Percentiles rank a stretch among this genome's conserved stretches.
Conservation (phyloP, 306 rosid genomes). For the Trifolium dubium region DNA sequence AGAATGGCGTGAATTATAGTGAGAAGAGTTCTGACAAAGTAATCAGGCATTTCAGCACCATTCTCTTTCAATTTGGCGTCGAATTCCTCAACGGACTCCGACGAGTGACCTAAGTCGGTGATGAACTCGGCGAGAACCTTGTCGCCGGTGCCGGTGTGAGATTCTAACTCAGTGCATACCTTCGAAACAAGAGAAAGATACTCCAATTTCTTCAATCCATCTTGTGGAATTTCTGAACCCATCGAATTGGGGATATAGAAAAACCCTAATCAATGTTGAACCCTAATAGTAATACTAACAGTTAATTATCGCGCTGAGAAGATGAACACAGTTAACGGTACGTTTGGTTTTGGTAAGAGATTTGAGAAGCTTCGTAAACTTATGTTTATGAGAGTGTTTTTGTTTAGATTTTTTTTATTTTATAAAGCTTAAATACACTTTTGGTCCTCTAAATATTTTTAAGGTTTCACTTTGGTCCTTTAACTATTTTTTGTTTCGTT, state of each 20-base stretch:
- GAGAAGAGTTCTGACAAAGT: constrained; percentile 66
- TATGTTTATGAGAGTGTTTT: no score
- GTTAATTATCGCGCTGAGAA: no score
- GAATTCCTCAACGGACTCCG: constrained; percentile 66
- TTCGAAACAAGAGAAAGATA: constrained; percentile 79
- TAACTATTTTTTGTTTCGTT: no score
- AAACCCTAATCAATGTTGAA: constrained; percentile 1
- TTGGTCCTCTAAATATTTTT: no score
- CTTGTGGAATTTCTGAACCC: constrained; percentile 37
- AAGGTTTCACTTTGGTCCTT: no score
- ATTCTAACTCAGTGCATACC: constrained; percentile 78
- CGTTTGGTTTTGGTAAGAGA: no score
- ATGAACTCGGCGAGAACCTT: constrained; percentile 79
- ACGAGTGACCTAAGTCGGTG: constrained; percentile 64
- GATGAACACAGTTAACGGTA: no score
- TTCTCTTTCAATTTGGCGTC: constrained; percentile 64
- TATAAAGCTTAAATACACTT: no score
- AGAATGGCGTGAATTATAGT: constrained; percentile 71
- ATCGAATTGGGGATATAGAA: not conserved
- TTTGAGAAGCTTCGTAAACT: no score
- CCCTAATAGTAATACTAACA: no score
- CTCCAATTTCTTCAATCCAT: constrained; percentile 69
- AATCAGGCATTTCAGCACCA: constrained; percentile 78
- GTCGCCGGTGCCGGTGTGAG: constrained; percentile 75
- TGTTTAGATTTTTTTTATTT: no score